These are phyloP conservation scores for Xylaria sp. DNA, from an alignment of 2,329 filamentous ascomycete genomes.

Conservation along the genomic window DNA sequence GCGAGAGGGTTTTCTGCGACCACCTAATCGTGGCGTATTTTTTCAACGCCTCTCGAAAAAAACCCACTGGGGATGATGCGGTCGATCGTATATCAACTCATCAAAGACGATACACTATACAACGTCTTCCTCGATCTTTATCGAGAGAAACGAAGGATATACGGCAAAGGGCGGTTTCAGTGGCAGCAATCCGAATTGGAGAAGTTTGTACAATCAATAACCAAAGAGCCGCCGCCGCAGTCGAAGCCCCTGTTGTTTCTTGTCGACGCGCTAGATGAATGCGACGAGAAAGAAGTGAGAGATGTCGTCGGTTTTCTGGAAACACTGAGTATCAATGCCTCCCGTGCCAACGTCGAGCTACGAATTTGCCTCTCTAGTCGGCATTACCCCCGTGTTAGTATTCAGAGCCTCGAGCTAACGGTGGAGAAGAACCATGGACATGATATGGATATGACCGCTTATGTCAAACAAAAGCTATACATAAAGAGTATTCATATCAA, in stretches of 20 bases:
- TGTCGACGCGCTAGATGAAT: conserved; percentile 25
- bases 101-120: conserved; percentile 14
- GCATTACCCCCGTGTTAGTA: conserved; percentile 11
- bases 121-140: not conserved
- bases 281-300: conserved; percentile 1
- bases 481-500: not conserved
- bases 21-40: conserved; percentile 37
- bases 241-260: not conserved
- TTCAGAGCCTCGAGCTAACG: conserved; percentile 1
- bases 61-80: conserved; percentile 38
- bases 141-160: not conserved
- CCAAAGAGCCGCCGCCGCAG: not conserved
- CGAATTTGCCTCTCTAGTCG: conserved; percentile 18
- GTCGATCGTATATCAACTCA: conserved; percentile 38
- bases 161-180: not conserved
- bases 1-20: conserved; percentile 12
- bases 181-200: conserved; percentile 5
- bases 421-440: not conserved
- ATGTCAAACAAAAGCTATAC: not conserved
- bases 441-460: conserved; percentile 3
- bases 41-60: conserved; percentile 43
- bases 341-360: not conserved
- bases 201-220: conserved; percentile 7
- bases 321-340: not conserved
- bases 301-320: conserved; percentile 11